Conservation (phyloP, 768 basidiomycete genomes). For the Suillus subalutaceus region DNA sequence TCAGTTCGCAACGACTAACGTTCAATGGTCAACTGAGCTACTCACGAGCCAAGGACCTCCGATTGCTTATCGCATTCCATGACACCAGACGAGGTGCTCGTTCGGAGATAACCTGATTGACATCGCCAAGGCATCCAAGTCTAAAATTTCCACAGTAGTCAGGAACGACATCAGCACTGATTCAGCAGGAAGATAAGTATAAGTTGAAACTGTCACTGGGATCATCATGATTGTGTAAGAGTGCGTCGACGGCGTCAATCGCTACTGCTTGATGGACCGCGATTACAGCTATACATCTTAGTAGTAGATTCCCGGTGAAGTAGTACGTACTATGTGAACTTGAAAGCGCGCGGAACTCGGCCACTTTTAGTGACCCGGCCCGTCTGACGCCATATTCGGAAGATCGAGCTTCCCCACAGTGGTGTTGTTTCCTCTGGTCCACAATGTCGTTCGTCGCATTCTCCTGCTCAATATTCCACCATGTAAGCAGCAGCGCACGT, state of each 20-base stretch:
- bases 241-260: not conserved
- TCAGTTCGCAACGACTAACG: not conserved
- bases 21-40: not conserved
- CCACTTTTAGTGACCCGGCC: not conserved
- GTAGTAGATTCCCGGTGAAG: no score
- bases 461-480: slow-evolving; percentile 14
- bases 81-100: not conserved
- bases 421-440: not conserved
- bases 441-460: slow-evolving; percentile 23
- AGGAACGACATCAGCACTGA: not conserved
- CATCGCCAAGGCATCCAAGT: not conserved
- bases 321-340: not conserved
- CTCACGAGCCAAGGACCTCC: slow-evolving; percentile 2
- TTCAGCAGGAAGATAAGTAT: not conserved
- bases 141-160: slow-evolving; percentile 6
- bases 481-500: slow-evolving; percentile 14
- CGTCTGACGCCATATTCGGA: not conserved
- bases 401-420: not conserved
- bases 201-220: not conserved
- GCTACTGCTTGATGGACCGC: not conserved
- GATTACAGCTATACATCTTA: not conserved
- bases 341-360: not conserved
- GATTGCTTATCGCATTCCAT: slow-evolving; percentile 4
- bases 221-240: not conserved
- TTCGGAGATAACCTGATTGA: not conserved